These are phyloP conservation scores for Ambrosia trifida DNA, from an alignment of 129 eudicot genomes.

Conservation along the genomic window DNA sequence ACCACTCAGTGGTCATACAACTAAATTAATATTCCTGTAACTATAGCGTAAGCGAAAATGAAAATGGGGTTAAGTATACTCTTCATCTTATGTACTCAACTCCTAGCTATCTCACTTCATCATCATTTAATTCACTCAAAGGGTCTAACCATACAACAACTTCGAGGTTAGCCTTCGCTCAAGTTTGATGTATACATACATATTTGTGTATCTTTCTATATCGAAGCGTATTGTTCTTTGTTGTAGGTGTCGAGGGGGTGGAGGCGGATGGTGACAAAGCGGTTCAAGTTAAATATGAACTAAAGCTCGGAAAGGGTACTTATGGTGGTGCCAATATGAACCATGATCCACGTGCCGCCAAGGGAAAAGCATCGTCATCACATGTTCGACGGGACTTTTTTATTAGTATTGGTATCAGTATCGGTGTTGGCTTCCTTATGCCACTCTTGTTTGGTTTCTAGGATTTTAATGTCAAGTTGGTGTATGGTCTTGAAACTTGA, in stretches of 20 bases:
- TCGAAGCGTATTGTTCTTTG: not conserved
- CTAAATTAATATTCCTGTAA: conserved; percentile 16
- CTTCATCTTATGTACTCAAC: conserved; percentile 2
- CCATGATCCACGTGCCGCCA: conserved; percentile 17
- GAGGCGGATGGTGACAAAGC: not conserved
- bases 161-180: conserved; percentile 22
- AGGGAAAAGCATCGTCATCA: conserved; percentile 19
- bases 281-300: not conserved
- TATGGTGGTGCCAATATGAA: conserved; percentile 33
- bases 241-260: conserved; percentile 1
- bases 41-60: conserved; percentile 2
- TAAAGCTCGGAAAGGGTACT: conserved; percentile 28
- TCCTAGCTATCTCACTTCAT: conserved; percentile 15
- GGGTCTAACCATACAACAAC: conserved; percentile 13
- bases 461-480: conserved; percentile 14
- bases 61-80: conserved; percentile 19
- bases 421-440: conserved; percentile 13
- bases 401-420: not conserved
- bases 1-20: not conserved
- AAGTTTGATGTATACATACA: not conserved
- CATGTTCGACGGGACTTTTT: not conserved
- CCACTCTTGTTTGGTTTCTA: conserved; percentile 14
- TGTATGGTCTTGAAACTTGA: conserved; percentile 1
- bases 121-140: conserved; percentile 10
- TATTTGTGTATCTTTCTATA: not conserved